Base-by-base conservation (phyloP, 2,329 filamentous ascomycete genomes). In the Cercospora sp. region DNA sequence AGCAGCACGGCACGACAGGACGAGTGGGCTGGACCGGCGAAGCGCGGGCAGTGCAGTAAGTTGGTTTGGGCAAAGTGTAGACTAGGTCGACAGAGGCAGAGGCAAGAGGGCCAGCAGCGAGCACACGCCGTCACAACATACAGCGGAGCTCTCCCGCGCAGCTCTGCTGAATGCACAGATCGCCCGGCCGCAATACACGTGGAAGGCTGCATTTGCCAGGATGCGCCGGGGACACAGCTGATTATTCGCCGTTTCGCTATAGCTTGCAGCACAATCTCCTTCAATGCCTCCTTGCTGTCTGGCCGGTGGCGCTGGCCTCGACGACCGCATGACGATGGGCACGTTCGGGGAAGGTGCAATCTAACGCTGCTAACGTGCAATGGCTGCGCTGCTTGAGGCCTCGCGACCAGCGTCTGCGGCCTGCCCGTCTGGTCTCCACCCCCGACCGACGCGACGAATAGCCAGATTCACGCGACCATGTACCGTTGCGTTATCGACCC, bases 171-270 rank as follows among this genome's bases (percentile, higher is more conserved):
- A 59, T 60, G n/a, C 59, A 42, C 39, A 42, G 59, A 61, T 61
- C 59, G 33, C 57, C 30, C 51, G 20, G 53, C 53, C 23, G 28
- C 16, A 31, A 18, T n/a, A 48, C 59, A 61, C 59, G 59, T 61
- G 59, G 59, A 28, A 26, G 59, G 31, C 26, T 23, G 59, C 59
- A 61, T 23, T 48, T 48, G 31, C 59, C 36, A 61, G 59, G 36
- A 61, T 61, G 59, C 59, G 18, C 9, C 57, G 18, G 28, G 57
- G 53, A 31, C 30, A 36, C 31, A 16, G 28, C 18, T 18, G 28
- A 18, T 60, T 33, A 60, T 36, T 61, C 59, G 59, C 59, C 59
- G 59, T 61, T 45, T 61, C 59, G 59, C 59, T 26, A 28, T 18
- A n/a, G 18, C 36, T 31, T 42, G 12, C 10, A 23, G 36, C 36